A percentile compares a stretch with the other conserved stretches of the same genome.
These are phyloP conservation scores for Melampsora medusae DNA, from an alignment of 1,284 basidiomycete species.

Conservation along the genomic window DNA sequence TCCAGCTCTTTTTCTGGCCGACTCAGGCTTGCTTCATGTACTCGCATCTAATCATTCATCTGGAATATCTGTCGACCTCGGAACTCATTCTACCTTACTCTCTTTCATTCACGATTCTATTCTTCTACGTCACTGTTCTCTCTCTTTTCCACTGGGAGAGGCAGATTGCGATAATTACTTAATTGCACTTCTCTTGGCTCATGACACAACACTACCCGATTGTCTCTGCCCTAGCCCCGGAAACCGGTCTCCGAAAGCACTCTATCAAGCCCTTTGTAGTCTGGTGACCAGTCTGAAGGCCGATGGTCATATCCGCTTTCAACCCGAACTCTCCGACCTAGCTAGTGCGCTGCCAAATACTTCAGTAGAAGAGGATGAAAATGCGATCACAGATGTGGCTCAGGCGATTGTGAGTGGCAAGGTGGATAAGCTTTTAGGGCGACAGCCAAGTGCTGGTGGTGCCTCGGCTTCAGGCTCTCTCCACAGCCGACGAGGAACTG, in stretches of 20 bases:
- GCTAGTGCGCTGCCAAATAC: not conserved
- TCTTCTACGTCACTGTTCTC: slow-evolving; percentile 14
- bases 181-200: slow-evolving; percentile 32
- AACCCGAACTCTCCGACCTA: slow-evolving; percentile 32
- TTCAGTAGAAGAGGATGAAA: slow-evolving; percentile 21
- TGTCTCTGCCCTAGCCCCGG: slow-evolving; percentile 9
- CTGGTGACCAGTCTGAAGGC: slow-evolving; percentile 34
- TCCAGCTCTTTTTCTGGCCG: slow-evolving; percentile 21
- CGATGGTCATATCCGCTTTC: slow-evolving; percentile 42
- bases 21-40: slow-evolving; percentile 27
- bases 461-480: not conserved
- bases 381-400: slow-evolving; percentile 25
- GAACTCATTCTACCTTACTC: slow-evolving; percentile 26
- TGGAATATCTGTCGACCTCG: slow-evolving; percentile 31
- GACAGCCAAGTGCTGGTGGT: not conserved
- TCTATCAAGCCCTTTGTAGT: slow-evolving; percentile 26
- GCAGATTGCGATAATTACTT: slow-evolving; percentile 42
- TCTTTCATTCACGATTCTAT: slow-evolving; percentile 37
- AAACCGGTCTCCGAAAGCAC: not conserved
- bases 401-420: slow-evolving; percentile 42
- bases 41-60: slow-evolving; percentile 25
- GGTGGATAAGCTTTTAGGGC: slow-evolving; percentile 36
- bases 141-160: slow-evolving; percentile 36
- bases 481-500: slow-evolving; percentile 5
- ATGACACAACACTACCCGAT: slow-evolving; percentile 38